Conservation (phyloP, 345 rosid genomes). For the Xanthoceras sorbifolium region DNA sequence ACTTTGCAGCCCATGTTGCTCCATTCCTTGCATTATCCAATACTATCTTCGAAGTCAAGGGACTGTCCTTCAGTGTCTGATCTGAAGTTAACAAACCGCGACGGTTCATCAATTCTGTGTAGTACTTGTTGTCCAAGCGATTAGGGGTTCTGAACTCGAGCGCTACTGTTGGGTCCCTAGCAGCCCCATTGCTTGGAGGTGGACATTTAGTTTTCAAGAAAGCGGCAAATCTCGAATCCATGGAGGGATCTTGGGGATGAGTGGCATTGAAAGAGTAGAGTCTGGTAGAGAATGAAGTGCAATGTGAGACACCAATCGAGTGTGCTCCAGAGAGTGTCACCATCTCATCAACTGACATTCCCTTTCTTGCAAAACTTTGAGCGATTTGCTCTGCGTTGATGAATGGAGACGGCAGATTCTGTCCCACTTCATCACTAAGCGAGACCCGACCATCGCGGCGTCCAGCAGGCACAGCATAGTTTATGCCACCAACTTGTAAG, state of each 20-base stretch:
- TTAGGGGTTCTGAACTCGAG: conserved; percentile 33
- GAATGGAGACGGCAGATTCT: conserved; percentile 35
- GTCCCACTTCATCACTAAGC: conserved; percentile 11
- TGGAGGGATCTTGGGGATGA: conserved; percentile 40
- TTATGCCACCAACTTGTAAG: conserved; percentile 31
- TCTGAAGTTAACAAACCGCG: conserved; percentile 47
- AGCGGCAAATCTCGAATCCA: conserved; percentile 33
- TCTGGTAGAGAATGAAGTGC: conserved; percentile 38
- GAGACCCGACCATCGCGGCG: conserved; percentile 50
- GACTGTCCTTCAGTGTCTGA: conserved; percentile 34
- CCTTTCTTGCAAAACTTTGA: conserved; percentile 35
- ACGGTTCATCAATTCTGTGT: conserved; percentile 23
- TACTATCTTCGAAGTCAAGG: conserved; percentile 30
- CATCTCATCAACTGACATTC: conserved; percentile 44
- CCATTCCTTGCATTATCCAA: conserved; percentile 28
- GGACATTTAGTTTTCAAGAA: conserved; percentile 46
- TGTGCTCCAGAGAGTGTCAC: conserved; percentile 58
- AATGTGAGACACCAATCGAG: conserved; percentile 45
- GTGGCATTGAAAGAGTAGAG: conserved; percentile 43
- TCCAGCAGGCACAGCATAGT: conserved; percentile 40
- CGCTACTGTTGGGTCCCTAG: conserved; percentile 15
- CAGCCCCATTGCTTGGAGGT: neutral
- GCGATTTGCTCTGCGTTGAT: conserved; percentile 31
- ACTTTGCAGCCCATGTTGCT: conserved; percentile 30
- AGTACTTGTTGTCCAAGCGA: conserved; percentile 43